Evolutionary conservation across 1,284 basidiomycete species (phyloP), one percentile per base, ranked within the genome.

Genomic region (Tranzscheliella williamsii): DNA sequence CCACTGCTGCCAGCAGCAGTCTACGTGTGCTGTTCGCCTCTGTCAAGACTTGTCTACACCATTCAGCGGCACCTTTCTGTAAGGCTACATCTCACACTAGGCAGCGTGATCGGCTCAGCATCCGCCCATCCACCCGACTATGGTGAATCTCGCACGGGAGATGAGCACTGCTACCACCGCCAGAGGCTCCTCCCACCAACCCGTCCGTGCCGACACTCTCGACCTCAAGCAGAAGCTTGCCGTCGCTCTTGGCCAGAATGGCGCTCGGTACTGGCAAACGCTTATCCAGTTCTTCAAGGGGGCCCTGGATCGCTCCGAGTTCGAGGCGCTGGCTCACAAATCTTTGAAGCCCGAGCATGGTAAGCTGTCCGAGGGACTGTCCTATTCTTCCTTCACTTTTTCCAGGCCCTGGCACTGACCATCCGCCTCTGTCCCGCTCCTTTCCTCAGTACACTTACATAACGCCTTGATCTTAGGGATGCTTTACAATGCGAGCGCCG

Each of bases 401-500:
- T 20, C 31, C 17, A n/a, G n/a, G n/a, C n/a, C n/a, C n/a, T n/a
- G n/a, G n/a, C n/a, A n/a, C n/a, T n/a, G n/a, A n/a, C n/a, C n/a
- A n/a, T 29, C 11, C 27, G 27, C 32, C n/a, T 24, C 20, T 23
- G 18, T 33, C 12, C 17, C 20, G 27, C 26, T 20, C 23, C 41
- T 6, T 3, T 4, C 29, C 18, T 26, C 61, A 79, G 79, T 79
- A 15, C 73, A 78, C 22, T 62, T 80, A 20, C 80, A 81, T 70
- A 80, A 80, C 49, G 68, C 75, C 4, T 65, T 81, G 17, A 66
- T 81, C 38, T 64, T 81, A 34, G 77, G 79, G 21, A 76, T 81
- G 52, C 71, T 81, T 22, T 78, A 79, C 73, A 80, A 80, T 26
- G 73, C 74, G 11, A 67, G 56, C 27, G 58, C 71, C 33, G 72